phyloP scores from a whole-genome alignment of 768 basidiomycete genomes.

The Lepiota venenata region DNA sequence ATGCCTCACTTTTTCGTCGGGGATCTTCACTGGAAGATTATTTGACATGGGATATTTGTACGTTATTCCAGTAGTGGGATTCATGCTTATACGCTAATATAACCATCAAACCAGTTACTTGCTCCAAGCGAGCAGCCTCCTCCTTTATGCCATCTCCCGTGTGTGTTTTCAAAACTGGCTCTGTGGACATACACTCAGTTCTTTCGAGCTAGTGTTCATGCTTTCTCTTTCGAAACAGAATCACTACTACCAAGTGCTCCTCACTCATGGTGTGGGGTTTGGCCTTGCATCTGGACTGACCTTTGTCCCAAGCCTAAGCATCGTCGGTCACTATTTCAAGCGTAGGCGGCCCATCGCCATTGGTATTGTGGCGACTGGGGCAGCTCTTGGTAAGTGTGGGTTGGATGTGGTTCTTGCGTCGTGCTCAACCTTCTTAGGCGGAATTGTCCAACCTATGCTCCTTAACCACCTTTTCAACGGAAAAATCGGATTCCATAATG shows the following conservation, averaged over 20 bases:
- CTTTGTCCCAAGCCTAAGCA: constrained; percentile 41
- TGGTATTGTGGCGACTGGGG: constrained; percentile 39
- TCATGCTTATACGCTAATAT: too few relatives aligned
- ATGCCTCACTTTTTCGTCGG: constrained; percentile 44
- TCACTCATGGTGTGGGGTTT: constrained; percentile 45
- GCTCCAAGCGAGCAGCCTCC: constrained; percentile 18
- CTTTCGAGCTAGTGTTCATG: constrained; percentile 24
- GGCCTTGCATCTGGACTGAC: constrained; percentile 47
- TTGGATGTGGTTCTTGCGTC: background rate
- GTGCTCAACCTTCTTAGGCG: constrained; percentile 28
- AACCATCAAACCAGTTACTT: constrained; percentile 14
- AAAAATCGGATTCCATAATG: constrained; percentile 34
- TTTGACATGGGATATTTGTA: constrained; percentile 55
- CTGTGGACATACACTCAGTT: background rate
- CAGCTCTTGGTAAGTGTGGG: constrained; percentile 24
- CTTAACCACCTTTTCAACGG: constrained; percentile 45
- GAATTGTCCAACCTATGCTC: constrained; percentile 55
- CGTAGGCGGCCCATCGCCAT: constrained; percentile 45
- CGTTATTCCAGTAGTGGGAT: constrained; percentile 12
- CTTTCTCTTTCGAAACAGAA: constrained; percentile 31
- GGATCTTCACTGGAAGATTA: constrained; percentile 40
- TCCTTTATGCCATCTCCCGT: constrained; percentile 26
- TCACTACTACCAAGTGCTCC: constrained; percentile 42
- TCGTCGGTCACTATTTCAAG: constrained; percentile 53
- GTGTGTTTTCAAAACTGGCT: background rate